Evolutionary conservation across 495 filamentous ascomycete genomes (phyloP).

Genomic region (Penicillium turbatum): DNA sequence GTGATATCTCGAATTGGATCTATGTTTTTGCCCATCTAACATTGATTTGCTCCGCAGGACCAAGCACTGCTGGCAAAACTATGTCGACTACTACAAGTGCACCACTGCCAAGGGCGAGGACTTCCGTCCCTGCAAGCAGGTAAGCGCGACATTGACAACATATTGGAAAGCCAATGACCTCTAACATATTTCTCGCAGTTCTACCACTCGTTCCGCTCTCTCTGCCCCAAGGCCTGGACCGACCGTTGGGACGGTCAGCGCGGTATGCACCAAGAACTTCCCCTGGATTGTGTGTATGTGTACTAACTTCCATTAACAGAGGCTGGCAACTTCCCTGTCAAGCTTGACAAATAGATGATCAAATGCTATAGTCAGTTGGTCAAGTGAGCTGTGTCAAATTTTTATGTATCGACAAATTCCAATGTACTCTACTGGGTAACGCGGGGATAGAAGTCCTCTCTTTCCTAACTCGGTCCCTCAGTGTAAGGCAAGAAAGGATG

Average conservation of each 20-base stretch:
- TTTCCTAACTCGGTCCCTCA: constrained; percentile 16
- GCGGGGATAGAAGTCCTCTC: constrained; percentile 32
- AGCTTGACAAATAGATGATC: constrained; percentile 40
- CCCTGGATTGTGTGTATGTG: constrained; percentile 2
- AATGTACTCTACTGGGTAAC: constrained; percentile 44
- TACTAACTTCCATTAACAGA: constrained; percentile 49
- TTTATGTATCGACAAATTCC: constrained; percentile 40
- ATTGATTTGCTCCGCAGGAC: constrained; percentile 40
- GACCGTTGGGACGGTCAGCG: constrained; percentile 96
- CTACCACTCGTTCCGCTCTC: constrained; percentile 88
- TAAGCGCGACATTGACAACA: constrained; percentile 34
- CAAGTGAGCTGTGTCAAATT: constrained; percentile 23
- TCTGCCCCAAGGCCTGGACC: constrained; percentile 94
- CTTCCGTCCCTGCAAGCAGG: constrained; percentile 95
- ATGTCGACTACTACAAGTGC: constrained; percentile 99
- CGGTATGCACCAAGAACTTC: constrained; percentile 57
- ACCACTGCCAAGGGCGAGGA: constrained; percentile 98
- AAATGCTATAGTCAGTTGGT: constrained; percentile 20
- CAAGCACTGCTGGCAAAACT: constrained; percentile 97
- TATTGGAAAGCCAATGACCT: background rate
- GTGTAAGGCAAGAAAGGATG: constrained; percentile 20
- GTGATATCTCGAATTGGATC: constrained; percentile 15
- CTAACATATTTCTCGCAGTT: constrained; percentile 56
- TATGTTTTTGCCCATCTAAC: constrained; percentile 5
- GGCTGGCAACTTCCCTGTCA: constrained; percentile 82